Base-by-base conservation (phyloP, 1,284 basidiomycete species). In the Sanghuangporus sanghuang region DNA sequence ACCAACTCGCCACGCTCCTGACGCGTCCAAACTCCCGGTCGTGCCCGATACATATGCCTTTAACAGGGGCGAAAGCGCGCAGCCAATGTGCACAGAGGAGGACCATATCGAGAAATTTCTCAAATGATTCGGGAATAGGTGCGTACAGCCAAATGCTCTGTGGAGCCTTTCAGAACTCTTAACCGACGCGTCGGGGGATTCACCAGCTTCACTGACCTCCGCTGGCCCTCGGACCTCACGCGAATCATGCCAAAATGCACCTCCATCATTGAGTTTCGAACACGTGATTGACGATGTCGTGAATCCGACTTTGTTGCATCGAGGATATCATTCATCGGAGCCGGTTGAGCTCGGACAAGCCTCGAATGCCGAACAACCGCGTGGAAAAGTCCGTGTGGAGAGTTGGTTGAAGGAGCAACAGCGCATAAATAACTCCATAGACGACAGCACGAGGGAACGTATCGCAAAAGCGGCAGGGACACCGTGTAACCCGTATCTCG, bases 391-490 rank as follows among this genome's bases (percentile, higher is more conserved):
- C 38, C 55, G 54, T 32, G 59, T 65, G 12, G 56, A 62, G 42
- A 61, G 39, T 14, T 65, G 64, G 64, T 50, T 65, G 23, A 54
- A 50, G 40, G 64, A 65, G 18, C 64, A 65, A 36, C 60, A 62
- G 18, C 49, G 40, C 16, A 14, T 59, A n/a, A 53, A 16, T 52
- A 38, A 21, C 52, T 11, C 18, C 46, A 32, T 59, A 23, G 44
- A 58, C 35, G 57, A 23, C 23, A 23, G 42, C n/a, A 21, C 59
- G 40, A 61, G 58, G 18, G 49, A 44, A 11, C 12, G 16, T 18
- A 50, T 46, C 40, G 55, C 60, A n/a, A 65, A 59, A 55, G 64
- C 64, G 23, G 35, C 57, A 16, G 64, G 61, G 3, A 59, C 64
- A 23, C 57, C 61, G 14, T 59, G 56, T 32, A 65, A 65, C 35